Base-by-base conservation (phyloP, 768 basidiomycete genomes). In the Suillus plorans region DNA sequence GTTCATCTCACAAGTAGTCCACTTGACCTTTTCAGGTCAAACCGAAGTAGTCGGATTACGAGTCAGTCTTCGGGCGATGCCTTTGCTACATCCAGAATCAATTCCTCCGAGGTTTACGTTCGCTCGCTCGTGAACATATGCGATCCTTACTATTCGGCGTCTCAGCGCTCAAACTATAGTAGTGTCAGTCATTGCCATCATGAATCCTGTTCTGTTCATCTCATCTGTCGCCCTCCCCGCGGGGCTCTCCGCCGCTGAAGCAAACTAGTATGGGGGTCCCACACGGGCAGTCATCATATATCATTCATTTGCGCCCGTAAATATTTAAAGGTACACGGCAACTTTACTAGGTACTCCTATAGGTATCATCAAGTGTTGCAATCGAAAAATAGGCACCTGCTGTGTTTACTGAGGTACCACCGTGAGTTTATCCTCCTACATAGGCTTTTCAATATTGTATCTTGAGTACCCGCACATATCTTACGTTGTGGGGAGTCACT, bases 221-320 rank as follows among this genome's bases (percentile, higher is more conserved):
- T n/a, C 53, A 55, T n/a, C 6, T 34, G 58, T 59, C 20, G 22
- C 55, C 14, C 56, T 59, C 58, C 58, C 58, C 58, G 41, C 58
- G 57, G 57, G 57, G 57, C 57, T 20, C 39, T 41, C 39, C 39
- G 39, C 39, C 18, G 25, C 10, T 42, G 18, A 42, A 20, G 1
- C 39, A 18, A 25, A 42, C 39, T 28, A 0, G 10, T 59, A 42
- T 13, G 58, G 58, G 58, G 22, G 41, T 31, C 18, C 28, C 58
- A 59, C 58, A 59, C 10, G 58, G 58, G 5, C 25, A 42, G 41
- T 31, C 31, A 28, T 39, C 41, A 42, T 59, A 59, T 42, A 59
- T 42, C 41, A 42, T 59, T 59, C 39, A 59, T 59, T 42, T 59
- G 41, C 58, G 58, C 39, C 25, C 41, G 28, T 18, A 28, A 59